Base-by-base conservation (phyloP, 345 rosid genomes). In the Raphanus sativus region DNA sequence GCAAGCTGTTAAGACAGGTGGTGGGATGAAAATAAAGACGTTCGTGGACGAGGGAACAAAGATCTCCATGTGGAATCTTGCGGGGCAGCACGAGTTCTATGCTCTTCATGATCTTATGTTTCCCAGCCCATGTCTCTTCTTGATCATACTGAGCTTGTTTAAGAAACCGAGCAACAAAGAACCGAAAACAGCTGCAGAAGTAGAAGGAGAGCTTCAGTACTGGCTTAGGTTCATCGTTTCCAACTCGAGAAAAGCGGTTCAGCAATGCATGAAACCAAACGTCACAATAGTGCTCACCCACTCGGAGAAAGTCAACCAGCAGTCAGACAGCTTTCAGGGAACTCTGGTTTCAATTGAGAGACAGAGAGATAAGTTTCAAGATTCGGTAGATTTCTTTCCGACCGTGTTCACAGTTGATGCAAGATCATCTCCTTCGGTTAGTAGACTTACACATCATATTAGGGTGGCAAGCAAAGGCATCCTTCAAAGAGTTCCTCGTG, bases 101-200 rank as follows among this genome's bases (percentile, higher is more conserved):
- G 86, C 98, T 42, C 91, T 94, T 64, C 97, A 94, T 77, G 98
- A 94, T 83, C 86, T 94, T 75, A 92, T 94, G 98, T 94, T 92
- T 79, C 96, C 98, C 2, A 90, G 92, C 48, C 95, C 98, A 12
- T 83, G 90, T 4, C 83, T 83, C 83, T 94, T 94, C 88, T 77
- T 94, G 38, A 86, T 94, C 83, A 70, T 89, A 78, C 69, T 89
- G 56, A 94, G 98, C 81, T 86, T 94, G 85, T 94, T 86, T 85
- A 84, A 85, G 83, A 89, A 87, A 80, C 97, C 94, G 3, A 86
- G 59, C 92, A 90, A 90, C 69, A 87, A 86, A 76, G 98, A 92
- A 60, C 92, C 86, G 1, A 92, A 94, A 81, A 80, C 90, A 17
- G 84, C 98, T 1, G 81, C 50, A 62, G 97, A 94, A 81, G 81